Evolutionary conservation across 139 green algal genomes (phyloP).

Genomic region (Chlorokybus atmophyticus): DNA sequence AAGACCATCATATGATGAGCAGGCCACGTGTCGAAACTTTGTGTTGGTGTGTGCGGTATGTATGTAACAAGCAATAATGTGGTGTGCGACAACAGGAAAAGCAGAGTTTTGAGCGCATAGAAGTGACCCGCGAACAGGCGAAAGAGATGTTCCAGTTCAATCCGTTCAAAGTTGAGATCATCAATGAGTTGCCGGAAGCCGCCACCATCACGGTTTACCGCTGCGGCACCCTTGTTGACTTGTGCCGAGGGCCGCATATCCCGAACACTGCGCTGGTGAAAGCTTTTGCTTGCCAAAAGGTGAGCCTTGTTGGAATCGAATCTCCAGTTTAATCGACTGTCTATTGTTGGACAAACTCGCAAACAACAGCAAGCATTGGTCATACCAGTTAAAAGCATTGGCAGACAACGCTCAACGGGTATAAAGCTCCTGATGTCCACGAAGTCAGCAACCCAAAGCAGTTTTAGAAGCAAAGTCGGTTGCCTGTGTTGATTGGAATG

Average conservation of each 20-base stretch:
- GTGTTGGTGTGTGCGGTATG: no score
- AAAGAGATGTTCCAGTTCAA: constrained; percentile 95
- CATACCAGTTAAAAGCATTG: no score
- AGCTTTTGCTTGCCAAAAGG: constrained; percentile 22
- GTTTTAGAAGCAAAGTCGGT: no score
- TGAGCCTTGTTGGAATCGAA: not conserved
- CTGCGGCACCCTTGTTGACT: constrained; percentile 87
- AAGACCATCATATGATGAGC: not conserved
- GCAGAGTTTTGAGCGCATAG: constrained; percentile 80
- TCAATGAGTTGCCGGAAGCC: constrained; percentile 61
- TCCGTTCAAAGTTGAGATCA: constrained; percentile 98
- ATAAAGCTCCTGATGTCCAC: no score
- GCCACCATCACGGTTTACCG: constrained; percentile 81
- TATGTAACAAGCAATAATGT: no score
- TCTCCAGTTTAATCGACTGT: no score
- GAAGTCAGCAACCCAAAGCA: no score
- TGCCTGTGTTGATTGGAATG: no score
- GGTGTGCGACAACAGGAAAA: constrained; percentile 56
- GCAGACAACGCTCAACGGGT: no score
- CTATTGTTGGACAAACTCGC: no score
- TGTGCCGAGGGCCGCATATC: constrained; percentile 86
- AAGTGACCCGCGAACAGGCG: constrained; percentile 77
- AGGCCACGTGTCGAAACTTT: no score
- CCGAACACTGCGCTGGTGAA: constrained; percentile 77
- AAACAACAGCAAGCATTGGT: no score